A percentile compares a stretch with the other conserved stretches of the same genome.
These are phyloP conservation scores for Boletus mariae DNA, from an alignment of 1,284 basidiomycete species.

Conservation along the genomic window DNA sequence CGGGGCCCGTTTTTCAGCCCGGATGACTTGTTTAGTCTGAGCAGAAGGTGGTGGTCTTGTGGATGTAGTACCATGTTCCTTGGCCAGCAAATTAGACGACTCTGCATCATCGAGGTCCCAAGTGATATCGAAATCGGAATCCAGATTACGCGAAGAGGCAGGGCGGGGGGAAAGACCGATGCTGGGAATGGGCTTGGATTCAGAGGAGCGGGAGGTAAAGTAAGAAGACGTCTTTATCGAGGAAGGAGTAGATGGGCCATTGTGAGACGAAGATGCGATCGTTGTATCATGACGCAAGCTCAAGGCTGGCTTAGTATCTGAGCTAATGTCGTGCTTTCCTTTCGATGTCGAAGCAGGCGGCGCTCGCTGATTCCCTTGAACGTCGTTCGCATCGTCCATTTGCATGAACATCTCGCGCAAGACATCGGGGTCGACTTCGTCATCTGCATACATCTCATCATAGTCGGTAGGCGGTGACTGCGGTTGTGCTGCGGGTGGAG, in stretches of 20 bases:
- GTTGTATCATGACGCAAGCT: neutral
- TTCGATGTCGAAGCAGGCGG: constrained; percentile 4
- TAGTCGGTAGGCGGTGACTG: constrained; percentile 12
- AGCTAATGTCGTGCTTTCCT: neutral
- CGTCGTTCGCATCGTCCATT: constrained; percentile 16
- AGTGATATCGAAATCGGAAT: constrained; percentile 11
- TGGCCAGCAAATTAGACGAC: neutral
- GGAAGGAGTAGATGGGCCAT: constrained; percentile 1
- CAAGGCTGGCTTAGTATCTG: neutral
- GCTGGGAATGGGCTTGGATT: constrained; percentile 15
- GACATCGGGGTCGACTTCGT: constrained; percentile 30
- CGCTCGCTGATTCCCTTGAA: constrained; percentile 1
- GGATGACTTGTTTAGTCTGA: neutral
- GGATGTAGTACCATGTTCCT: constrained; percentile 2
- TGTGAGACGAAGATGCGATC: constrained; percentile 15
- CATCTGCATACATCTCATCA: constrained; percentile 28
- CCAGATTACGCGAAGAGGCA: neutral
- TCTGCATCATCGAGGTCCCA: constrained; percentile 13
- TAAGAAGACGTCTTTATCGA: constrained; percentile 19
- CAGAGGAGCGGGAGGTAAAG: constrained; percentile 12
- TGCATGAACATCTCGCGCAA: constrained; percentile 25
- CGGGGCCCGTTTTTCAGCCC: neutral
- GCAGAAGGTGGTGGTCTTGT: neutral
- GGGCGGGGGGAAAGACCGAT: constrained; percentile 30
- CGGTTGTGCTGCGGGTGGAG: constrained; percentile 1